A percentile compares a stretch with the other conserved stretches of the same genome.
Evolutionary conservation across 805 yeast genomes (phyloP).

Genomic region (Metschnikowia sp.): DNA sequence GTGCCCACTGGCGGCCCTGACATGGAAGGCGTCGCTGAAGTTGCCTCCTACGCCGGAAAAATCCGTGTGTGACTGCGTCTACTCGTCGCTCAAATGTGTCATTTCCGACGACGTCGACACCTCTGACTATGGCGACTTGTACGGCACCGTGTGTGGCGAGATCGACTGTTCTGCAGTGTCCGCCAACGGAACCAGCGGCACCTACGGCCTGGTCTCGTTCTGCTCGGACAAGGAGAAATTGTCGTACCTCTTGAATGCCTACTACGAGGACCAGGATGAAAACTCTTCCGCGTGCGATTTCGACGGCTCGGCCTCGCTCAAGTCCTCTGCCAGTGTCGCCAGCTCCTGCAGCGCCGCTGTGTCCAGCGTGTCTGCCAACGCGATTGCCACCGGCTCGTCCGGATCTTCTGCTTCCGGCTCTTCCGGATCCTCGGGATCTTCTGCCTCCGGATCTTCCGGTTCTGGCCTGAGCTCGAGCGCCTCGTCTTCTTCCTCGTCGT

Average conservation of each 20-base stretch:
- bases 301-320: slow-evolving; percentile 51
- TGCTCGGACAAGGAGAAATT: slow-evolving; percentile 65
- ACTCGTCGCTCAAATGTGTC: slow-evolving; percentile 55
- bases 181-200: slow-evolving; percentile 61
- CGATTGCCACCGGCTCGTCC: slow-evolving; percentile 14
- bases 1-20: slow-evolving; percentile 54
- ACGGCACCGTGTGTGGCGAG: slow-evolving; percentile 53
- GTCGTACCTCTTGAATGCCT: slow-evolving; percentile 61
- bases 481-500: slow-evolving; percentile 20
- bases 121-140: slow-evolving; percentile 60
- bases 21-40: slow-evolving; percentile 66
- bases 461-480: slow-evolving; percentile 22
- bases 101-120: slow-evolving; percentile 50
- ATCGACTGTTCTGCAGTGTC: slow-evolving; percentile 61
- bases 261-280: slow-evolving; percentile 37
- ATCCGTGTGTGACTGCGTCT: slow-evolving; percentile 62
- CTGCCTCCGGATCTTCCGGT: slow-evolving; percentile 20
- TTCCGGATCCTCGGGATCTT: slow-evolving; percentile 19
- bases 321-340: slow-evolving; percentile 26
- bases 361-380: slow-evolving; percentile 17
- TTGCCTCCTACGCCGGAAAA: slow-evolving; percentile 80
- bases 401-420: slow-evolving; percentile 17
- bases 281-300: slow-evolving; percentile 18
- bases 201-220: slow-evolving; percentile 71
- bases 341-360: slow-evolving; percentile 29